These are phyloP conservation scores for Trichoderma koningii DNA, from an alignment of 2,329 filamentous ascomycete species.

Conservation along the genomic window DNA sequence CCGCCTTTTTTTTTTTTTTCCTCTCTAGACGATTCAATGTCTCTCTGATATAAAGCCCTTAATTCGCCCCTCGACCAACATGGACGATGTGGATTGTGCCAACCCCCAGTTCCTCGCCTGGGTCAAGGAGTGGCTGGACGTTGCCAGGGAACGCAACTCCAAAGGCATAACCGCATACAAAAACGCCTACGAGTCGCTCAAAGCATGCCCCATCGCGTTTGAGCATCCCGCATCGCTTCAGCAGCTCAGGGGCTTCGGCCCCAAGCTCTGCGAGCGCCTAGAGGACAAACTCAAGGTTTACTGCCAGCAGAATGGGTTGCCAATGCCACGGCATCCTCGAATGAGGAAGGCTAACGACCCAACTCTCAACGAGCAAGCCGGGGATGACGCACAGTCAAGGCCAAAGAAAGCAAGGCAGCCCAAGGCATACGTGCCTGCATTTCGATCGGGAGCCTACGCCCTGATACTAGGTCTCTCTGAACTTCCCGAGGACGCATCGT, in stretches of 20 bases:
- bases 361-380: constrained; percentile 39
- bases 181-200: constrained; percentile 75
- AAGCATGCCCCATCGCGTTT: constrained; percentile 70
- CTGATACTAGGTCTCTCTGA: constrained; percentile 67
- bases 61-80: neutral
- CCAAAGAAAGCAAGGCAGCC: constrained; percentile 56
- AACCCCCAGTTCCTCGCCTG: constrained; percentile 73
- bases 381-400: constrained; percentile 40
- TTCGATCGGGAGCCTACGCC: constrained; percentile 75
- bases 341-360: constrained; percentile 44
- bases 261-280: constrained; percentile 69
- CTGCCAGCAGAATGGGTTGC: constrained; percentile 66
- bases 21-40: neutral
- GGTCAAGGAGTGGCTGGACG: constrained; percentile 76
- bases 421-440: constrained; percentile 70
- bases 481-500: constrained; percentile 53
- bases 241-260: constrained; percentile 72
- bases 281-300: constrained; percentile 62
- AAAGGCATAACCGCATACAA: constrained; percentile 73
- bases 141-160: constrained; percentile 67
- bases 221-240: constrained; percentile 72
- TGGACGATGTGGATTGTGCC: constrained; percentile 50
- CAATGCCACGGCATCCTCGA: constrained; percentile 63
- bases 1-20: too few relatives aligned
- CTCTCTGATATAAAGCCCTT: neutral